Conservation (phyloP, 2,329 filamentous ascomycete species). For the Zopfia rhizophila region DNA sequence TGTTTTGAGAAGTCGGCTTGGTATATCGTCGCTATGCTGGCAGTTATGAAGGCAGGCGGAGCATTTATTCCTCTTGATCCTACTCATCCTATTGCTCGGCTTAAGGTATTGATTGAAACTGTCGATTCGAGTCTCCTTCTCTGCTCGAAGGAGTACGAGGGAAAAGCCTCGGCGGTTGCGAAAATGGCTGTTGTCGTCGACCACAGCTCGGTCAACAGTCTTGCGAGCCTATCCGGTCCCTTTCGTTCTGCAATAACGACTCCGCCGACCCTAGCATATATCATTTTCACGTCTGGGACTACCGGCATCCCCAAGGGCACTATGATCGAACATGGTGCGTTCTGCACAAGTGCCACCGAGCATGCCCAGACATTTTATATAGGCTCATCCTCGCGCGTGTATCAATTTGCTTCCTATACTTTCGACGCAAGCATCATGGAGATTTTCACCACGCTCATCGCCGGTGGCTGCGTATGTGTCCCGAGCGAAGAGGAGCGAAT, state of each 20-base stretch:
- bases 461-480: slow-evolving; percentile 61
- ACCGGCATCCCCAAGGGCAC: slow-evolving; percentile 34
- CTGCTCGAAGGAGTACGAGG: too few relatives aligned
- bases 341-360: slow-evolving; percentile 2
- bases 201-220: neutral
- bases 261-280: slow-evolving; percentile 23
- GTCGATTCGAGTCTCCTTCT: too few relatives aligned
- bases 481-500: slow-evolving; percentile 62
- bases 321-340: slow-evolving; percentile 18
- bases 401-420: slow-evolving; percentile 59
- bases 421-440: slow-evolving; percentile 63
- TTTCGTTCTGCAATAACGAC: neutral
- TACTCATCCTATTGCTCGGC: slow-evolving; percentile 31
- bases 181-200: neutral
- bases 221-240: neutral
- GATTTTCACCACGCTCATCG: slow-evolving; percentile 59
- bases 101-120: too few relatives aligned
- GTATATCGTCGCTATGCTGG: slow-evolving; percentile 23
- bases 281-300: slow-evolving; percentile 31
- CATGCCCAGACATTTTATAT: slow-evolving; percentile 1
- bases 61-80: too few relatives aligned
- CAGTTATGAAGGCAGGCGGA: slow-evolving; percentile 27
- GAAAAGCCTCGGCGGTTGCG: too few relatives aligned
- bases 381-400: slow-evolving; percentile 59
- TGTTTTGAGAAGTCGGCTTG: slow-evolving; percentile 26